A percentile compares a stretch with the other conserved stretches of the same genome.
These are phyloP conservation scores for Thermothelomyces thermophilus DNA, from an alignment of 2,329 filamentous ascomycete genomes.

Conservation along the genomic window DNA sequence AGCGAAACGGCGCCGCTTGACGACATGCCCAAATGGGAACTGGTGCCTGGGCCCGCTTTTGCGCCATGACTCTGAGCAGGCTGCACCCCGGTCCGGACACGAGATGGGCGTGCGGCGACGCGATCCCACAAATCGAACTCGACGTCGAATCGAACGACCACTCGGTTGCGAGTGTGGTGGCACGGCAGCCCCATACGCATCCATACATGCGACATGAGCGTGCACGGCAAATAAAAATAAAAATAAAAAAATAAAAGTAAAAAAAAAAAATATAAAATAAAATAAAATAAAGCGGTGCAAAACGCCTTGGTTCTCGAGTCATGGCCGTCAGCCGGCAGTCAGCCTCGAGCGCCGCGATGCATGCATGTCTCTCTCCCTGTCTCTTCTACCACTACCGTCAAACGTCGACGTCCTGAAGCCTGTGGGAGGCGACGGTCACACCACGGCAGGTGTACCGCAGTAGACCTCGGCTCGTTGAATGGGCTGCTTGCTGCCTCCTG, in stretches of 20 bases:
- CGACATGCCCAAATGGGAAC: constrained; percentile 27
- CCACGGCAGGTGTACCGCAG: no score
- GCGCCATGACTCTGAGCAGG: constrained; percentile 16
- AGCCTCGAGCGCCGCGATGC: no score
- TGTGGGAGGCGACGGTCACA: no score
- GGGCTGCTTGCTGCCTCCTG: constrained; percentile 11
- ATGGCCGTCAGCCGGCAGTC: no score
- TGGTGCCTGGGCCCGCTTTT: constrained; percentile 20
- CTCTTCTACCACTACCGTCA: no score
- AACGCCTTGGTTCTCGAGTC: no score
- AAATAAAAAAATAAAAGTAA: no score
- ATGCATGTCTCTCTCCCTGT: no score
- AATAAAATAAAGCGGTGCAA: no score
- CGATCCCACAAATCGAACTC: constrained; percentile 12
- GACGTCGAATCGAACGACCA: constrained; percentile 7
- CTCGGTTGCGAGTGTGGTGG: constrained; percentile 17
- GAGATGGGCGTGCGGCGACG: constrained; percentile 2
- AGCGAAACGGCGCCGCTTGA: constrained; percentile 23
- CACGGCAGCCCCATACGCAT: constrained; percentile 17
- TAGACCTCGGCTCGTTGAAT: no score
- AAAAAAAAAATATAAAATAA: no score
- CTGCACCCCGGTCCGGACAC: constrained; percentile 9
- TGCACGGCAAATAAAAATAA: constrained; percentile 1
- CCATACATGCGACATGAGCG: neutral
- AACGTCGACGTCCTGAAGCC: no score